These are phyloP conservation scores for Afroboletus lepidellus DNA, from an alignment of 1,284 basidiomycete species.

Conservation along the genomic window DNA sequence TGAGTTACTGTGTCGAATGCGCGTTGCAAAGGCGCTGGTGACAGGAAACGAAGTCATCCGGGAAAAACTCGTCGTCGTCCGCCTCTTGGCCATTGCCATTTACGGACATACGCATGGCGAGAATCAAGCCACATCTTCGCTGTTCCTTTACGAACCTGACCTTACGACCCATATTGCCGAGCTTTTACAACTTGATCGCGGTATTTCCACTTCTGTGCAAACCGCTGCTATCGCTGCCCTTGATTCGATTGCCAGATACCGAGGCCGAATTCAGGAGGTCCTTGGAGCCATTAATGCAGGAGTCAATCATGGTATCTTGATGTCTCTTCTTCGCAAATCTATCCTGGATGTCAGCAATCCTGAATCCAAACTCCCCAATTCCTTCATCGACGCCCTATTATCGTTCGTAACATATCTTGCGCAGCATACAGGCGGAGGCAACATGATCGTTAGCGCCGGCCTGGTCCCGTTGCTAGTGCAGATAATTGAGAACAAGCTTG, in stretches of 20 bases:
- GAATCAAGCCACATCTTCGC: conserved; percentile 70
- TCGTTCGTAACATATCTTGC: conserved; percentile 88
- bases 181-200: conserved; percentile 76
- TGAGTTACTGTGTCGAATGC: conserved; percentile 86
- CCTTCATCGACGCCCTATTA: conserved; percentile 85
- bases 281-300: conserved; percentile 91
- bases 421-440: conserved; percentile 80
- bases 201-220: conserved; percentile 69
- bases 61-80: conserved; percentile 78
- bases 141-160: conserved; percentile 95
- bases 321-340: conserved; percentile 83
- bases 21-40: conserved; percentile 70
- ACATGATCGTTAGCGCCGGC: conserved; percentile 97
- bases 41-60: conserved; percentile 61
- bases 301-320: conserved; percentile 93
- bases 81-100: conserved; percentile 87
- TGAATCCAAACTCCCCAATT: conserved; percentile 67
- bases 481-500: conserved; percentile 75
- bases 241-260: conserved; percentile 87
- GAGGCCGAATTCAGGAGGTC: conserved; percentile 82
- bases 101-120: conserved; percentile 86
- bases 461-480: conserved; percentile 88
- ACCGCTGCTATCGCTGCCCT: conserved; percentile 85
- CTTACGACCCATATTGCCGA: conserved; percentile 87
- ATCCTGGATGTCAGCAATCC: conserved; percentile 67